Conservation (phyloP, 2,329 filamentous ascomycete genomes). For the Talaromyces sp. region DNA sequence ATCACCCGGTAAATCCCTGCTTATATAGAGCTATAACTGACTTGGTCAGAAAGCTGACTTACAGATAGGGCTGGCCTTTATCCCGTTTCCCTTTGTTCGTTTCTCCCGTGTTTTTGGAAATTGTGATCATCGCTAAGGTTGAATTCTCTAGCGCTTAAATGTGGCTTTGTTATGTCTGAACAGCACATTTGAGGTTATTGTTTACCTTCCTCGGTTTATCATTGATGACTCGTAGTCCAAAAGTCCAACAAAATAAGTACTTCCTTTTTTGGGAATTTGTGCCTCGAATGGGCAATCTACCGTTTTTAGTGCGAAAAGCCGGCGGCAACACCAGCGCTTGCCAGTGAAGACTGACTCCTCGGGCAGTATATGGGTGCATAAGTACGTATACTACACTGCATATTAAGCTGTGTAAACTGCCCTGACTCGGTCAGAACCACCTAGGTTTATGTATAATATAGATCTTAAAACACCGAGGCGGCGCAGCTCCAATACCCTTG, state of each 20-base stretch:
- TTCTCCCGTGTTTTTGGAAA: not conserved
- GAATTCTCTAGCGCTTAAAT: not conserved
- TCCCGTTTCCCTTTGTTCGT: not conserved
- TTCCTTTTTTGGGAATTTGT: constrained; percentile 2
- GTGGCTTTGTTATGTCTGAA: not conserved
- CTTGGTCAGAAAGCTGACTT: not conserved
- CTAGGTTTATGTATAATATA: not conserved
- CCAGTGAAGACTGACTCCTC: not conserved
- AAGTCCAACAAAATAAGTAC: not conserved
- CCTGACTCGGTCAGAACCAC: not conserved
- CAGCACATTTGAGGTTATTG: not conserved
- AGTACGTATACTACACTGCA: not conserved
- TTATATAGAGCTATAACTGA: not conserved
- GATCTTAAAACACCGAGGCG: not conserved
- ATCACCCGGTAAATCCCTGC: not conserved
- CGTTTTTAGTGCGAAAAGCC: not conserved
- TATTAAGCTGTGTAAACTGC: not conserved
- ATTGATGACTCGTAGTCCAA: not conserved
- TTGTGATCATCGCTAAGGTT: not conserved
- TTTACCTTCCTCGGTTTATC: not conserved
- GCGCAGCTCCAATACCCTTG: not conserved
- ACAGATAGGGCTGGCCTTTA: not conserved
- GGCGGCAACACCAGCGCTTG: not conserved
- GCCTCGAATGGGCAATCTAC: not conserved
- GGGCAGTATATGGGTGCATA: not conserved